Base-by-base conservation (phyloP, 352 stramenopile species). In the Phytophthora vignae region DNA sequence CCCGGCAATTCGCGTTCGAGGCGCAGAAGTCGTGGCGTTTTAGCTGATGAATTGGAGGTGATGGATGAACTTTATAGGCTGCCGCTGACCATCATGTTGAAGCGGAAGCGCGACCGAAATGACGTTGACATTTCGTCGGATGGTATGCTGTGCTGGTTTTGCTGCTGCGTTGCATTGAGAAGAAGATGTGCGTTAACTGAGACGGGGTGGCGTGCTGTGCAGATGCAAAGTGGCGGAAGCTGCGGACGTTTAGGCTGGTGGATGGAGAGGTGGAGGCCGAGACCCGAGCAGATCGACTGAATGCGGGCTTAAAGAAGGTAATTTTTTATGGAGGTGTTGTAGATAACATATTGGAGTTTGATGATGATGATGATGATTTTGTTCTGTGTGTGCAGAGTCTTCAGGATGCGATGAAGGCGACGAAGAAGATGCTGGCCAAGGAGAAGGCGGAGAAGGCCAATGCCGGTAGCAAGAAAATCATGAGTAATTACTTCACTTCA, bases 191-290 rank as follows among this genome's bases (percentile, higher is more conserved):
- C 49, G 27, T 29, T 29, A 29, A 31, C 55, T 67, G 44, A 67
- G 40, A 66, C 15, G 56, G 15, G 44, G 15, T 58, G 36, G 50
- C 22, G 10, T 29, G 8, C 44, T 33, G 2, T 36, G 56, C 54
- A 93, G 85, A 78, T 55, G 78, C 81, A 38, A 89, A 91, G 36
- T 94, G 87, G 87, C 72, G 87, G 48, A 94, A 94, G 66, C 79
- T 94, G 60, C 82, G 87, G 31, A 94, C 87, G 52, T 94, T 92
- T 55, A 75, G 68, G 17, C 74, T 94, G 19, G 73, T 91, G 7
- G 71, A 89, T 59, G 85, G 87, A 57, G 68, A 89, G 60, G 82
- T 90, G 12, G 75, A 90, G 40, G 87, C 80, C 36, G 68, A 80
- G 38, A 94, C 87, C 8, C 71, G 82, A 38, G 83, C 87, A 5